phyloP scores from a whole-genome alignment of 169 alveolate species.

The Eimeria acervulina region DNA sequence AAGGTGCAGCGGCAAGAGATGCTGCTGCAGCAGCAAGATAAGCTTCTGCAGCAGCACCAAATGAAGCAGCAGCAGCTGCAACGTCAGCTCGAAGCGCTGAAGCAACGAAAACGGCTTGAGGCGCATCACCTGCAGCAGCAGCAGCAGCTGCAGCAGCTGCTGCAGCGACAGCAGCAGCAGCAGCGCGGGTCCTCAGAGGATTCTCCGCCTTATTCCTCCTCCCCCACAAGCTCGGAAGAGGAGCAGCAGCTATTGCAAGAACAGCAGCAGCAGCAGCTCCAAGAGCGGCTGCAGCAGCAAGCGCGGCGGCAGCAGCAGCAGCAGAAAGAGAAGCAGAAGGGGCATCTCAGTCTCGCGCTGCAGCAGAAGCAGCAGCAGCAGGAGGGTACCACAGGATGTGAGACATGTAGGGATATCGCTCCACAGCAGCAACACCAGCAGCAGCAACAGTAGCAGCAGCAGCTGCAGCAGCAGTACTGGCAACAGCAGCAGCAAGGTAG shows the following conservation, averaged over 20 bases:
- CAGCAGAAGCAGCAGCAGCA: conserved; percentile 39
- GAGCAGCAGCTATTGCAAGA: background rate
- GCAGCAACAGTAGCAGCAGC: conserved; percentile 30
- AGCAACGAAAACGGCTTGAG: conserved; percentile 45
- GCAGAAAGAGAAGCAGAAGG: background rate
- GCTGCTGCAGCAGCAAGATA: background rate
- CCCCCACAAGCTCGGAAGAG: background rate
- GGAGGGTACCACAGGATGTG: background rate
- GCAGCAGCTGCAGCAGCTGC: conserved; percentile 40
- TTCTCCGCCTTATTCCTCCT: background rate
- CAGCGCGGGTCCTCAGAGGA: background rate
- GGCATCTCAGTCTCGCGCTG: background rate
- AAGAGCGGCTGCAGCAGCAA: conserved; percentile 3
- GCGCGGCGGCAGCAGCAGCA: background rate
- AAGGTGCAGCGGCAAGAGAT: conserved; percentile 32
- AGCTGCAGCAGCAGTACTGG: background rate
- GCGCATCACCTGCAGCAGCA: conserved; percentile 22
- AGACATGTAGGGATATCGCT: background rate
- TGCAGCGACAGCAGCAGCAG: background rate
- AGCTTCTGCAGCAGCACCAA: conserved; percentile 17
- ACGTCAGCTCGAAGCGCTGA: background rate
- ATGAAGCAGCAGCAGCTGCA: background rate
- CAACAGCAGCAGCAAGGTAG: background rate
- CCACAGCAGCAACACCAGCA: background rate
- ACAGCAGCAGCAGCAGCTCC: conserved; percentile 2